Conservation (phyloP, 1,139 yeast genomes). For the Kurtzmaniella quercitrusa region DNA sequence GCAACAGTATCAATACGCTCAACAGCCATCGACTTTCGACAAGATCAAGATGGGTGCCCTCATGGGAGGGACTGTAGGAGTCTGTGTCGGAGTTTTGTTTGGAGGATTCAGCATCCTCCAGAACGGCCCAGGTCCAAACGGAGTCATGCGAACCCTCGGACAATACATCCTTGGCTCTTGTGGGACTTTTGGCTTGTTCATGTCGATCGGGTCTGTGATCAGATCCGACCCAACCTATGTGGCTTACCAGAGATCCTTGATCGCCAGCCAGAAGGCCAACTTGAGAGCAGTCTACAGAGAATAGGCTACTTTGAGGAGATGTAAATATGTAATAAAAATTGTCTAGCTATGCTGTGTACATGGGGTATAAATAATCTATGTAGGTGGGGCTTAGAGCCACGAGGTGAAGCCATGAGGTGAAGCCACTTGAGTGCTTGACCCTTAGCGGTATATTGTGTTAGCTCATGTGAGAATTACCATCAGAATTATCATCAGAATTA, state of each 20-base stretch:
- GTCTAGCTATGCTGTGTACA: neutral
- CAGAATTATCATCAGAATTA: too few relatives aligned
- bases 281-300: slow-evolving; percentile 28
- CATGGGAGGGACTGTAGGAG: slow-evolving; percentile 97
- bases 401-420: too few relatives aligned
- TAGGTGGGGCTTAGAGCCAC: neutral
- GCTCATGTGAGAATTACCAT: too few relatives aligned
- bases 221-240: slow-evolving; percentile 63
- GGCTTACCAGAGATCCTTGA: slow-evolving; percentile 36
- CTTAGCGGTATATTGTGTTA: too few relatives aligned
- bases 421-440: too few relatives aligned
- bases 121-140: slow-evolving; percentile 98
- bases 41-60: slow-evolving; percentile 97
- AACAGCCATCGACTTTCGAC: slow-evolving; percentile 86
- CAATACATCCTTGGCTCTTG: slow-evolving; percentile 96
- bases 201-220: slow-evolving; percentile 92
- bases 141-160: slow-evolving; percentile 93
- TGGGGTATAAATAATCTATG: neutral
- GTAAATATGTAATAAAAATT: neutral
- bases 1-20: slow-evolving; percentile 69
- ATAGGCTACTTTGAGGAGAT: neutral
- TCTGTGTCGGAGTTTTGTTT: slow-evolving; percentile 89
- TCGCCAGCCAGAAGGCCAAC: slow-evolving; percentile 32
- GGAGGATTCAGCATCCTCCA: slow-evolving; percentile 91
- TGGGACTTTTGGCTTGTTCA: slow-evolving; percentile 91